These are phyloP conservation scores for Cutaneotrichosporon dermatis DNA, from an alignment of 1,284 basidiomycete genomes.

Conservation along the genomic window DNA sequence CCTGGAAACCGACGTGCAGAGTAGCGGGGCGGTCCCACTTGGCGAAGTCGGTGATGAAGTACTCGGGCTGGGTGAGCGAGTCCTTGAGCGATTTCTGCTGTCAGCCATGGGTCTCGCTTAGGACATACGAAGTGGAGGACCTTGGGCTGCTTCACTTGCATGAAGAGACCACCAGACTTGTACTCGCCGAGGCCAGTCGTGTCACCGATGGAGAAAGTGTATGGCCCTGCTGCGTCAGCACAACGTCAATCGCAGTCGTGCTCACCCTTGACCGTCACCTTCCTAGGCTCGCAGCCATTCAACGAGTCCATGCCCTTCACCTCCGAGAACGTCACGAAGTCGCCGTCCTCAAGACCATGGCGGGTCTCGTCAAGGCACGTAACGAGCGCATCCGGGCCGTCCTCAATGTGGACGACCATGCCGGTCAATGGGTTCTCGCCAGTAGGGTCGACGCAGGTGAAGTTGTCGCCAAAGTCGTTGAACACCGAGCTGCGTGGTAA, in stretches of 20 bases:
- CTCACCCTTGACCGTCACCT: conserved; percentile 79
- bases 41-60: conserved; percentile 93
- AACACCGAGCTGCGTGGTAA: conserved; percentile 66
- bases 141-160: conserved; percentile 99
- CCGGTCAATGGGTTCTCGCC: conserved; percentile 90
- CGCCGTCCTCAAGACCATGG: conserved; percentile 95
- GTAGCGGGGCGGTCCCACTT: conserved; percentile 92
- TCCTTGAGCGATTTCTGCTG: conserved; percentile 77
- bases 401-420: conserved; percentile 89
- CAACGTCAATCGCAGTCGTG: conserved; percentile 1
- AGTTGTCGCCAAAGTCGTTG: conserved; percentile 93
- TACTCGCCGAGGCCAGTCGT: conserved; percentile 75
- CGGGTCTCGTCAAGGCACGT: conserved; percentile 96
- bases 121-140: conserved; percentile 64
- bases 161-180: conserved; percentile 88
- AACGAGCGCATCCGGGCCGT: conserved; percentile 82
- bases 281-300: conserved; percentile 85
- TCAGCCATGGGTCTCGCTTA: too few relatives aligned
- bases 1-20: conserved; percentile 93
- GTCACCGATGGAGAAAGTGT: conserved; percentile 91
- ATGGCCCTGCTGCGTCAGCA: conserved; percentile 58
- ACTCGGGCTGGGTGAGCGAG: conserved; percentile 75
- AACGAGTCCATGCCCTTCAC: conserved; percentile 91
- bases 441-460: conserved; percentile 90
- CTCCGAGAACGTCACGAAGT: conserved; percentile 97